These are phyloP conservation scores for Alternaria novae-zelandiae DNA, from an alignment of 2,329 filamentous ascomycete species.

Conservation along the genomic window DNA sequence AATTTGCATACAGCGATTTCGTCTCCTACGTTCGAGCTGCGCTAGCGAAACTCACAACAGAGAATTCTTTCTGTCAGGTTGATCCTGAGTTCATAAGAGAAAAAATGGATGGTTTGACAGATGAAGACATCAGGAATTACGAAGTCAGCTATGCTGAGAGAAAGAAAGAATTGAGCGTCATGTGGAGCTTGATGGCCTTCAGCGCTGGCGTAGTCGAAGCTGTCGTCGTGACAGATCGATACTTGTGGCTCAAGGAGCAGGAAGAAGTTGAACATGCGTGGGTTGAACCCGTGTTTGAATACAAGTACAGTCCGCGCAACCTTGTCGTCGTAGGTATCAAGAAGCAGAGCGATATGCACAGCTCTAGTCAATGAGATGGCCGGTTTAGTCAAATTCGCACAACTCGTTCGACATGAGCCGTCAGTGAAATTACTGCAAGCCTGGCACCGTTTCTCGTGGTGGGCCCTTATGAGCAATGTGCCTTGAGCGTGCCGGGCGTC, in stretches of 20 bases:
- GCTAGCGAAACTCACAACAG: constrained; percentile 68
- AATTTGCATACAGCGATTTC: constrained; percentile 79
- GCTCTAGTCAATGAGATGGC: neutral
- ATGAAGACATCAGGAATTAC: constrained; percentile 77
- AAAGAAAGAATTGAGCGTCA: constrained; percentile 81
- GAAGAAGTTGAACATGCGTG: constrained; percentile 73
- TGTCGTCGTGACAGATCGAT: constrained; percentile 87
- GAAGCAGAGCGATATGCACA: constrained; percentile 45
- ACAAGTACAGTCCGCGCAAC: constrained; percentile 83
- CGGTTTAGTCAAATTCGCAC: neutral
- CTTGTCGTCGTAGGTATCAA: constrained; percentile 93
- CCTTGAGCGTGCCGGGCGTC: neutral
- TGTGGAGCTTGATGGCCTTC: constrained; percentile 97
- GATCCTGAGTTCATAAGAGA: constrained; percentile 61
- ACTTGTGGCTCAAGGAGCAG: constrained; percentile 85
- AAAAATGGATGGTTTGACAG: constrained; percentile 72
- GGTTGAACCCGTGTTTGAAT: constrained; percentile 95
- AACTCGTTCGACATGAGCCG: neutral
- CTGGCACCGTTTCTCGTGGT: neutral
- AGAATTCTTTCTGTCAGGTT: constrained; percentile 44
- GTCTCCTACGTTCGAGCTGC: constrained; percentile 80
- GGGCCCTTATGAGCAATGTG: neutral
- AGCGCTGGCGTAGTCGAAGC: constrained; percentile 89
- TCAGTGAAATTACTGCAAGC: neutral
- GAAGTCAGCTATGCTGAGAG: constrained; percentile 67